Evolutionary conservation across 768 basidiomycete genomes (phyloP).

Genomic region (Suillus cothurnatus): DNA sequence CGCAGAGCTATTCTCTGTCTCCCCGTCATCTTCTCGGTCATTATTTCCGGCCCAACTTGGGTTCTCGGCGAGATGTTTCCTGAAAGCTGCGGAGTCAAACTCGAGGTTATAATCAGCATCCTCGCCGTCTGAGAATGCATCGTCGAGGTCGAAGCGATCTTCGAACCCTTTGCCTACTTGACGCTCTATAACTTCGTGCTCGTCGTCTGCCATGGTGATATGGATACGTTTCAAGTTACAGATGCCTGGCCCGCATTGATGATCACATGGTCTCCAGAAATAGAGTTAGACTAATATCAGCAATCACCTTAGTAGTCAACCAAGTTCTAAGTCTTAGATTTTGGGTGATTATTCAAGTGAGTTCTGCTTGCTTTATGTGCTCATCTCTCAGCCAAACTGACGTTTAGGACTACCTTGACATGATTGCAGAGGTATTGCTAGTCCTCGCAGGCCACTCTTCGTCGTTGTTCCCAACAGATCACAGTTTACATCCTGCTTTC

Average conservation of each 20-base stretch:
- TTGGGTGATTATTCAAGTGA: neutral
- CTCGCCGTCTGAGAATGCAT: slow-evolving; percentile 66
- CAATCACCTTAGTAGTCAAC: neutral
- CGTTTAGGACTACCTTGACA: slow-evolving; percentile 28
- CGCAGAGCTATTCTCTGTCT: slow-evolving; percentile 36
- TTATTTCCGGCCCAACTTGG: slow-evolving; percentile 39
- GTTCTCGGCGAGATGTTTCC: slow-evolving; percentile 60
- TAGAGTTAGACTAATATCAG: neutral
- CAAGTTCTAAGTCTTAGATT: neutral
- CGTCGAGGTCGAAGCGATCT: slow-evolving; percentile 52
- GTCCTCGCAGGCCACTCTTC: slow-evolving; percentile 88
- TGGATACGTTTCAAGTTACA: neutral
- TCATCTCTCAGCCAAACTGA: slow-evolving; percentile 8
- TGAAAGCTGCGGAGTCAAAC: slow-evolving; percentile 63
- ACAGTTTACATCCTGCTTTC: slow-evolving; percentile 64
- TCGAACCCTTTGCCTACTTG: slow-evolving; percentile 28
- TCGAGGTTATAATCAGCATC: slow-evolving; percentile 50
- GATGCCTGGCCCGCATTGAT: neutral
- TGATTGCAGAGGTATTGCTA: slow-evolving; percentile 90
- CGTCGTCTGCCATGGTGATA: slow-evolving; percentile 17
- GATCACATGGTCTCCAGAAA: neutral
- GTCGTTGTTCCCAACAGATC: slow-evolving; percentile 70
- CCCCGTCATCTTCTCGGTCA: slow-evolving; percentile 25
- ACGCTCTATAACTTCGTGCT: slow-evolving; percentile 19
- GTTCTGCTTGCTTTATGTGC: neutral